These are phyloP conservation scores for Primulina eburnea DNA, from an alignment of 257 asterid species.

Conservation along the genomic window DNA sequence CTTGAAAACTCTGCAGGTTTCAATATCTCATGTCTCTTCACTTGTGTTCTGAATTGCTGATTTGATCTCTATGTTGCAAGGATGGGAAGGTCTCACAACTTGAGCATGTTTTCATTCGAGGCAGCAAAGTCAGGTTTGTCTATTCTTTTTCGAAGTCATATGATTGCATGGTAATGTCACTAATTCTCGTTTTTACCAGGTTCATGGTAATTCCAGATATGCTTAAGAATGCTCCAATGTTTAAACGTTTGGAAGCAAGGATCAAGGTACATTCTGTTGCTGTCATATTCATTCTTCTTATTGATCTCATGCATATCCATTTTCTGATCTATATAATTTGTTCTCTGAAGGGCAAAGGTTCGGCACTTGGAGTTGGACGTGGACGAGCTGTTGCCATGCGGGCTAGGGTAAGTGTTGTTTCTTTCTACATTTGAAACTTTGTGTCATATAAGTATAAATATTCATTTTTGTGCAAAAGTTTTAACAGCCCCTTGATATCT, in stretches of 20 bases:
- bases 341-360: slow-evolving; percentile 80
- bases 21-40: neutral
- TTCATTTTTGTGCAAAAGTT: neutral
- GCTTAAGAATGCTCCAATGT: slow-evolving; percentile 99
- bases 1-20: slow-evolving; percentile 1
- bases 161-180: slow-evolving; percentile 11
- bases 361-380: slow-evolving; percentile 92
- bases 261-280: slow-evolving; percentile 61
- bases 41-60: neutral
- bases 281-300: slow-evolving; percentile 5
- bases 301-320: neutral
- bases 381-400: slow-evolving; percentile 98
- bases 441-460: neutral
- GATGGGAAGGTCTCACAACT: slow-evolving; percentile 92
- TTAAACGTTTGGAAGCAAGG: slow-evolving; percentile 90
- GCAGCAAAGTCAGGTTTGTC: slow-evolving; percentile 90
- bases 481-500: neutral
- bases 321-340: slow-evolving; percentile 29
- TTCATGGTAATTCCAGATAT: slow-evolving; percentile 97
- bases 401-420: slow-evolving; percentile 64
- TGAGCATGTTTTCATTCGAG: slow-evolving; percentile 95
- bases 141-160: neutral
- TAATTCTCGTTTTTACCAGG: slow-evolving; percentile 41
- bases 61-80: slow-evolving; percentile 36
- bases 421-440: slow-evolving; percentile 4